Evolutionary conservation across 805 yeast genomes (phyloP).

Genomic region (Cyberlindnera samutprakarnensis): DNA sequence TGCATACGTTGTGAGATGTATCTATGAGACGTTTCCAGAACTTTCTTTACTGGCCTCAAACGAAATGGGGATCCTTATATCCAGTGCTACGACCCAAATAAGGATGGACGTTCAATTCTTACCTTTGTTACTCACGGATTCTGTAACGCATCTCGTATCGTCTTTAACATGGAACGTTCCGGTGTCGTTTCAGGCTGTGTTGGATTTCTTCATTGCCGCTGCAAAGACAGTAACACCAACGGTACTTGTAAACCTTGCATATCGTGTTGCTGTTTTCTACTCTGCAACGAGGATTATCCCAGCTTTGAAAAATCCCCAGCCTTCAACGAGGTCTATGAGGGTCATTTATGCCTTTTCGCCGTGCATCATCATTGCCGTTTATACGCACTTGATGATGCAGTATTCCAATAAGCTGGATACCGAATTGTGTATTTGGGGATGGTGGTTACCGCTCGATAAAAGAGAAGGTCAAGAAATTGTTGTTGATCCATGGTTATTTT

Average conservation of each 20-base stretch:
- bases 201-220: conserved; percentile 40
- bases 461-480: conserved; percentile 18
- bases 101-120: conserved; percentile 26
- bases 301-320: conserved; percentile 38
- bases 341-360: conserved; percentile 86
- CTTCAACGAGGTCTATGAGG: conserved; percentile 29
- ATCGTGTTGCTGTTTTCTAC: conserved; percentile 77
- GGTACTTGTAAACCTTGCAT: conserved; percentile 72
- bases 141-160: conserved; percentile 15
- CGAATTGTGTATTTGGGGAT: conserved; percentile 54
- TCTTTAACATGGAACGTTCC: conserved; percentile 19
- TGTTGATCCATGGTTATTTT: conserved; percentile 82
- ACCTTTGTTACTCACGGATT: conserved; percentile 23
- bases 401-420: conserved; percentile 60
- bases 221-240: conserved; percentile 62
- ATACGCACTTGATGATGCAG: conserved; percentile 89
- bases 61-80: conserved; percentile 32
- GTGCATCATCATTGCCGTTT: conserved; percentile 88
- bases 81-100: conserved; percentile 26
- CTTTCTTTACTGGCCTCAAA: conserved; percentile 50
- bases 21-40: conserved; percentile 89
- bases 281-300: conserved; percentile 96
- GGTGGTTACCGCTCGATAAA: conserved; percentile 28
- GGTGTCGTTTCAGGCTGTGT: conserved; percentile 24
- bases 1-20: conserved; percentile 87